Evolutionary conservation across 1,284 basidiomycete genomes (phyloP), one percentile per base, ranked within the genome.

Genomic region (Leccinum griseonigrum): DNA sequence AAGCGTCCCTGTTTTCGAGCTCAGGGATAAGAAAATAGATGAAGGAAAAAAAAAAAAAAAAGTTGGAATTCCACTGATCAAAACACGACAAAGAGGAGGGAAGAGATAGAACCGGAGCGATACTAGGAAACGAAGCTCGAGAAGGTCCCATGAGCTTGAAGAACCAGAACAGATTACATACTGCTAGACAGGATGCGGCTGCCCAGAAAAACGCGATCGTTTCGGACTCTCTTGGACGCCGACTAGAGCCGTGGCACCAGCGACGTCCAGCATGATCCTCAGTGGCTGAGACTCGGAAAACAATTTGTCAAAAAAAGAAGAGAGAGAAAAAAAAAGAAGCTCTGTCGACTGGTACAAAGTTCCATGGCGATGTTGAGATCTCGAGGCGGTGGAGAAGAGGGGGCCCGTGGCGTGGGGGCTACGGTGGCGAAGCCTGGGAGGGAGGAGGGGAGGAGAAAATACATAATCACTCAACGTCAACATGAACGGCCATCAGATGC

Each of bases 401-500:
- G 43, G 43, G 43, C 43, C 11, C 43, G 43, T 22, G 43, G 43
- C 18, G 43, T 46, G 18, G 43, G 43, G 43, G 6, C 43, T 46
- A 46, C 43, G 18, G 43, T 46, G 43, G 43, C 43, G 43, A 46
- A 46, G 18, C 43, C 43, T 46, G 43, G 18, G 43, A 46, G 43
- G 43, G 43, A 18, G n/a, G 43, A 48, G 43, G 10, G 18, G 18
- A 46, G 43, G 18, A 46, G 18, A 22, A 46, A 46, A 46, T 46
- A 58, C 64, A 54, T 56, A 34, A 60, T 40, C 34, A 14, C 32
- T 46, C 57, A 38, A 56, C 61, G 66, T 68, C 32, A 66, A 54
- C 66, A 66, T 70, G 60, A 54, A 70, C 68, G 66, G 66, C 66
- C 68, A 68, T 70, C 68, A 70, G 66, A 65, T 69, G 57, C 67